These are phyloP conservation scores for Colletotrichum aenigma DNA, from an alignment of 2,329 filamentous ascomycete genomes.

Conservation along the genomic window DNA sequence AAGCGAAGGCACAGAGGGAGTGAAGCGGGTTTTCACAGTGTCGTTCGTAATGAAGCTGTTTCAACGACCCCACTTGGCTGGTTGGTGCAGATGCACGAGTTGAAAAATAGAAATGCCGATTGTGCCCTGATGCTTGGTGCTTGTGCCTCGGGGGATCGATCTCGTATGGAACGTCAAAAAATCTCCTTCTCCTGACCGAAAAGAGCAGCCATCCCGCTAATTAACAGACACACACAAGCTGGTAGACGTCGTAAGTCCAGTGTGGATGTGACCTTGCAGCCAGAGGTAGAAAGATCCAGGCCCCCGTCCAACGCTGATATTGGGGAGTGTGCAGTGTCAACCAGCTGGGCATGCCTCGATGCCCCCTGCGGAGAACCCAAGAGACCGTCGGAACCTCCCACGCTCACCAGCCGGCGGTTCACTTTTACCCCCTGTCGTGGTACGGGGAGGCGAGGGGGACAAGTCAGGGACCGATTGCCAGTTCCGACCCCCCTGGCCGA, in stretches of 20 bases:
- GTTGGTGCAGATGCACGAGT: not conserved
- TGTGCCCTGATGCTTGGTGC: not conserved
- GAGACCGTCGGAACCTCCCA: not conserved
- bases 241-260: not conserved
- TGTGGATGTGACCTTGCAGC: not conserved
- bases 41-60: constrained; percentile 21
- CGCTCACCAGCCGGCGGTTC: not conserved
- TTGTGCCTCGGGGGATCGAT: constrained; percentile 7
- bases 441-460: not conserved
- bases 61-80: constrained; percentile 17
- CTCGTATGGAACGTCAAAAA: constrained; percentile 5
- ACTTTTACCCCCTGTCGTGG: not conserved
- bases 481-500: not conserved
- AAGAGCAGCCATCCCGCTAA: not conserved
- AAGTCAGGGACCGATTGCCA: not conserved
- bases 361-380: not conserved
- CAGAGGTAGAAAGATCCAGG: not conserved
- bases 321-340: not conserved
- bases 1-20: not conserved
- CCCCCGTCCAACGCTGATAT: not conserved
- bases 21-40: not conserved
- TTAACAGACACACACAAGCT: not conserved
- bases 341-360: not conserved
- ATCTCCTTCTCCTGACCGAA: not conserved
- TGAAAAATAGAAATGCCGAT: constrained; percentile 20